Evolutionary conservation across 257 asterid genomes (phyloP).

Genomic region (Cruciata laevipes): DNA sequence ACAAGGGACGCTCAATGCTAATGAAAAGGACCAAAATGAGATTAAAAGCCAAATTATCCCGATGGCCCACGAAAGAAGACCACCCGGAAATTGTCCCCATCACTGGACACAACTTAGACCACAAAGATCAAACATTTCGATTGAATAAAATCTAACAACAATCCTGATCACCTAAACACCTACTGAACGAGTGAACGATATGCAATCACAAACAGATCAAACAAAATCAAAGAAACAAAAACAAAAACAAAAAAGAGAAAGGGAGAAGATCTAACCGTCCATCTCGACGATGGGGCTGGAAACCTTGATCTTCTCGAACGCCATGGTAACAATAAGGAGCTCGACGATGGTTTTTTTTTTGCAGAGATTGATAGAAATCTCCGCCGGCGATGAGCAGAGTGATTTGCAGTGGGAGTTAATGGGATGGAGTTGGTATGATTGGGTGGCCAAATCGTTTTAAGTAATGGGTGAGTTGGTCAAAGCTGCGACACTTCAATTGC

Average conservation of each 20-base stretch:
- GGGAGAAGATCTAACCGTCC: slow-evolving; percentile 74
- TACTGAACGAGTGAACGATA: neutral
- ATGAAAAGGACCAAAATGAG: neutral
- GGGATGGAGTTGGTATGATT: neutral
- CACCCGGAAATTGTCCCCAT: neutral
- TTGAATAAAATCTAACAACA: neutral
- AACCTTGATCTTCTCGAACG: slow-evolving; percentile 82
- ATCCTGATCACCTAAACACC: slow-evolving; percentile 6
- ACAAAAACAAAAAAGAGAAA: neutral
- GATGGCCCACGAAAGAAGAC: slow-evolving; percentile 7
- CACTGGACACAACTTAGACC: neutral
- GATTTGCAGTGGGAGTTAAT: neutral
- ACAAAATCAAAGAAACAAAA: too few species aligned
- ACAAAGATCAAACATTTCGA: neutral
- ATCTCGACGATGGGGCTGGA: slow-evolving; percentile 96
- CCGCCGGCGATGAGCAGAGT: slow-evolving; percentile 7
- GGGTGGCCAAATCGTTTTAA: neutral
- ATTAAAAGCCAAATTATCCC: neutral
- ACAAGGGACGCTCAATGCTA: neutral
- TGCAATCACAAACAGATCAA: neutral
- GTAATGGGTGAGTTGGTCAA: neutral
- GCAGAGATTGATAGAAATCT: neutral
- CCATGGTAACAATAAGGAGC: slow-evolving; percentile 31
- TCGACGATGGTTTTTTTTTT: neutral
- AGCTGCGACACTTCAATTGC: neutral